Evolutionary conservation across 1,139 yeast genomes (phyloP), one percentile per base, ranked within the genome.

Genomic region (Arxiozyma bovina): DNA sequence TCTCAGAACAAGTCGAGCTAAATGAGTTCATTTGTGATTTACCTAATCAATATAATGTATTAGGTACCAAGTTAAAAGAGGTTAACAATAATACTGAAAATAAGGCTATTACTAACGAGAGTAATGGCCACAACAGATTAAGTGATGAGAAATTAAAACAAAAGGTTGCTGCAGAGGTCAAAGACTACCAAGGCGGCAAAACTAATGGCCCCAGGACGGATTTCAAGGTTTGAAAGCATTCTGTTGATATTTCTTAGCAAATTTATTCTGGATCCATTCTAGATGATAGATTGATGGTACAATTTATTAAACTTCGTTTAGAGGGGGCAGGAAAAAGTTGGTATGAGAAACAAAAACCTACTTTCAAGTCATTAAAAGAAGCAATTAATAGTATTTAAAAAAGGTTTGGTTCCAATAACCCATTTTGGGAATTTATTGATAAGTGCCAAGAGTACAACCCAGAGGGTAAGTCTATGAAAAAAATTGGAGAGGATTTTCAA

Each of bases 401-500:
- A 9, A 30, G 22, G 23, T 45, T 45, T 30, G 48, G 41, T 11
- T 45, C 48, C n/a, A 22, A 27, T 30, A 45, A 45, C 11, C 25
- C 40, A 5, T 45, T 30, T 25, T 45, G 48, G 48, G 48, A 45
- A 18, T 45, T 45, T 45, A 40, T 40, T 12, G 30, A 27, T 9
- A 45, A 40, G 20, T 22, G 41, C 18, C 9, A 6, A 3, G 42
- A 45, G 12, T 45, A 21, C 21, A 22, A 22, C 5, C 34, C n/a
- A 22, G 48, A 27, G 18, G 21, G 34, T 45, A 30, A 45, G 15
- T 18, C 41, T 7, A 45, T 45, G 15, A 30, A 30, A 6, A 17
- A 45, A 15, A 45, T 45, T 30, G 48, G 48, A 4, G 48, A 45
- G n/a, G 48, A 45, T 18, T 45, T 45, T 11, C 48, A 45, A 45